Percentiles rank a stretch among this genome's conserved stretches.
Conservation (phyloP, 2,329 filamentous ascomycete genomes). For the Colletotrichum sansevieriae region DNA sequence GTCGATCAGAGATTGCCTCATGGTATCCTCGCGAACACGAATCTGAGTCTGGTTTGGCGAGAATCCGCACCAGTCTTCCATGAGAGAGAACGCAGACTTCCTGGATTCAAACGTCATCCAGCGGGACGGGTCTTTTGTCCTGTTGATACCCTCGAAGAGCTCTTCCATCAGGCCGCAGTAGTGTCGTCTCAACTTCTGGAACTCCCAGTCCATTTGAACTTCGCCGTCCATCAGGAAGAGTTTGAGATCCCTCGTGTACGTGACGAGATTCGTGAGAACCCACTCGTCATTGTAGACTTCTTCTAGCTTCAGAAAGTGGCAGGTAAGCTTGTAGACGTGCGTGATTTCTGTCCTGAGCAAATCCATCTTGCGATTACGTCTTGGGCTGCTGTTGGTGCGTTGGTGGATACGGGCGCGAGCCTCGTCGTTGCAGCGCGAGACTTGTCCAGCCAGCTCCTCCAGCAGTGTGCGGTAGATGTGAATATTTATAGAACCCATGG, state of each 20-base stretch:
- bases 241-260: slow-evolving; percentile 91
- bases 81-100: slow-evolving; percentile 93
- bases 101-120: slow-evolving; percentile 99
- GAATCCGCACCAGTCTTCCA: slow-evolving; percentile 99
- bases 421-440: slow-evolving; percentile 88
- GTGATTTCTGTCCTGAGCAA: slow-evolving; percentile 93
- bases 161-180: slow-evolving; percentile 96
- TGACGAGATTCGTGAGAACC: slow-evolving; percentile 88
- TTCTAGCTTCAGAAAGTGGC: slow-evolving; percentile 84
- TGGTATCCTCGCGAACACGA: slow-evolving; percentile 84
- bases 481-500: slow-evolving; percentile 93
- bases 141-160: slow-evolving; percentile 90
- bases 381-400: slow-evolving; percentile 84
- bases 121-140: slow-evolving; percentile 83
- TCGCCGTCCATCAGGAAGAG: slow-evolving; percentile 95
- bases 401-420: slow-evolving; percentile 89
- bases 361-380: slow-evolving; percentile 86
- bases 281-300: slow-evolving; percentile 89
- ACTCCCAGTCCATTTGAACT: slow-evolving; percentile 94
- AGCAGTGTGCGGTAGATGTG: slow-evolving; percentile 93
- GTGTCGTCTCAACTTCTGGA: slow-evolving; percentile 89
- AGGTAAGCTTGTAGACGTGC: slow-evolving; percentile 94
- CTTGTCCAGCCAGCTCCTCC: slow-evolving; percentile 89
- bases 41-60: slow-evolving; percentile 91
- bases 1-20: slow-evolving; percentile 86